Conservation (phyloP, 2,329 filamentous ascomycete genomes). For the Leptographium galeiforme region DNA sequence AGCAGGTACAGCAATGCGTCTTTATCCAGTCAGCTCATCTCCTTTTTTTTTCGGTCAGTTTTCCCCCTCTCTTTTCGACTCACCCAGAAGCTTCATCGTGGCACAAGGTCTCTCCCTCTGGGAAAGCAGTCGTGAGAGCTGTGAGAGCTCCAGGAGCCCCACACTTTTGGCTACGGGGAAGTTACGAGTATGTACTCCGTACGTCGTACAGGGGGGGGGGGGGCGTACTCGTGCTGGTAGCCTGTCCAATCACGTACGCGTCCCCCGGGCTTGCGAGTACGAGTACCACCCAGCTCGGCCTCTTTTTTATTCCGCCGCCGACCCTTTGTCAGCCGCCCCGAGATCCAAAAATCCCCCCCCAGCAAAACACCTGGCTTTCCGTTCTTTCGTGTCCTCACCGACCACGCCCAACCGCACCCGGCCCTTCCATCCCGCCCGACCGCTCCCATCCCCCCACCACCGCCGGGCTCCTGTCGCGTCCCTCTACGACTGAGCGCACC, state of each 20-base stretch:
- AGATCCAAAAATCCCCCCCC: neutral
- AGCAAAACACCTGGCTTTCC: neutral
- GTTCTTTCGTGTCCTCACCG: neutral
- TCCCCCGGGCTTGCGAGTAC: too few relatives aligned
- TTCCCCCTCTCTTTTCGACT: neutral
- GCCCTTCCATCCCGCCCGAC: neutral
- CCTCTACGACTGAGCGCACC: neutral
- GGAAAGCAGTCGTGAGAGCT: too few relatives aligned
- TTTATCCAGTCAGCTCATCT: slow-evolving; percentile 12
- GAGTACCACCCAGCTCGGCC: neutral
- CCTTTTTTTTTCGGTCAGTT: too few relatives aligned
- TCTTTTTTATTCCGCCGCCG: neutral
- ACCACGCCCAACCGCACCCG: neutral
- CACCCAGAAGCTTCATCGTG: slow-evolving; percentile 4
- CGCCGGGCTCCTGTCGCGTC: too few relatives aligned
- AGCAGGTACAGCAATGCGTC: slow-evolving; percentile 37
- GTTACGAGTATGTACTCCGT: too few relatives aligned
- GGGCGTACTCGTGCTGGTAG: too few relatives aligned
- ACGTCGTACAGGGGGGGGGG: too few relatives aligned
- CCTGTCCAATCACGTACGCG: too few relatives aligned
- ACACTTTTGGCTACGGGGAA: too few relatives aligned
- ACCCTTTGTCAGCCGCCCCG: neutral
- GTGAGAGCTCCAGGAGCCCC: too few relatives aligned
- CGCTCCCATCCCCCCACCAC: too few relatives aligned
- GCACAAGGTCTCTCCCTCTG: too few relatives aligned